Evolutionary conservation across 164 flowering plant species (phyloP).

Genomic region (Warburgia ugandensis): DNA sequence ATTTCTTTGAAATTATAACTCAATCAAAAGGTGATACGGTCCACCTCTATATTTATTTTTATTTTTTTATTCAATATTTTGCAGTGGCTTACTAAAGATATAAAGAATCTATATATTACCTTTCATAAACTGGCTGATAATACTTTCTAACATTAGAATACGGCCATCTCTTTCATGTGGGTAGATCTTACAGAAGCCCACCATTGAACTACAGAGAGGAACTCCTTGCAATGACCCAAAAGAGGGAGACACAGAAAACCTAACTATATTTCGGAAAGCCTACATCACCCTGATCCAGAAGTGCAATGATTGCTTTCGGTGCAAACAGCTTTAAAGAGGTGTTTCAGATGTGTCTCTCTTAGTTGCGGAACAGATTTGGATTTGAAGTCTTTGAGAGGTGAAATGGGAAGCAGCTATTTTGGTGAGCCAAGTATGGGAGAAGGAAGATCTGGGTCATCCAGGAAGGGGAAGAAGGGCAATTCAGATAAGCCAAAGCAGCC

Average conservation of each 20-base stretch:
- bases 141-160: background rate
- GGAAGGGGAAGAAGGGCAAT: slow-evolving; percentile 58
- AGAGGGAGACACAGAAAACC: slow-evolving; percentile 29
- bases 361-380: slow-evolving; percentile 2
- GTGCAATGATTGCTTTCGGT: slow-evolving; percentile 34
- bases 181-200: background rate
- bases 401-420: slow-evolving; percentile 52
- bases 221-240: background rate
- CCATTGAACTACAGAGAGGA: background rate
- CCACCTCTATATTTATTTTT: background rate
- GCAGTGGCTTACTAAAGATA: background rate
- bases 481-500: slow-evolving; percentile 88
- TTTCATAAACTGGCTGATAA: background rate
- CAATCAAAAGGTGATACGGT: slow-evolving; percentile 14
- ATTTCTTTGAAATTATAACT: slow-evolving; percentile 17
- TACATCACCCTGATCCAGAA: slow-evolving; percentile 60
- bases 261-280: slow-evolving; percentile 20
- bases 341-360: slow-evolving; percentile 8
- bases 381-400: slow-evolving; percentile 7
- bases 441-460: slow-evolving; percentile 41
- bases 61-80: background rate
- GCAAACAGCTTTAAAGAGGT: slow-evolving; percentile 18
- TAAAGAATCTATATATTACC: background rate
- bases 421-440: slow-evolving; percentile 52
- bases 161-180: background rate